A percentile compares a stretch with the other conserved stretches of the same genome.
phyloP scores from a whole-genome alignment of 202 grass and related monocot species.

The Brachypodium distachyon region DNA sequence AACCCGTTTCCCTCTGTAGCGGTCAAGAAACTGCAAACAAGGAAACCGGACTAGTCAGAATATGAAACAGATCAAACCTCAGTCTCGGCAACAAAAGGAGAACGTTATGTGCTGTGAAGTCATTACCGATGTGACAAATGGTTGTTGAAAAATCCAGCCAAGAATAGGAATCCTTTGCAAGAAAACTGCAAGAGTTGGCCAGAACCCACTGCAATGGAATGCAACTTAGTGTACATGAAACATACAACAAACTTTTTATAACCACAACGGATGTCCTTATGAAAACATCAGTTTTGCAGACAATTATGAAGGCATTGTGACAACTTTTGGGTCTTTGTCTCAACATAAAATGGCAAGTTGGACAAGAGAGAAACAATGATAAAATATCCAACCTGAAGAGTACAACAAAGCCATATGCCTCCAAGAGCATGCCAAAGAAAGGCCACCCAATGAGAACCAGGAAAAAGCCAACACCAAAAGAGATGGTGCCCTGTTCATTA shows the following conservation, averaged over 20 bases:
- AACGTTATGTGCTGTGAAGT: background rate
- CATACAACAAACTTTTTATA: background rate
- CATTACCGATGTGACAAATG: slow-evolving; percentile 91
- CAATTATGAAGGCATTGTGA: background rate
- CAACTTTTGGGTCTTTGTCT: background rate
- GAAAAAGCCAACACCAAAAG: slow-evolving; percentile 85
- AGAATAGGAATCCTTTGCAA: slow-evolving; percentile 87
- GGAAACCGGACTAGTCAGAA: slow-evolving; percentile 1
- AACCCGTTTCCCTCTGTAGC: slow-evolving; percentile 51
- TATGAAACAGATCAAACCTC: background rate
- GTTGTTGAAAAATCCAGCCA: slow-evolving; percentile 93
- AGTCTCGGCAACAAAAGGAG: background rate
- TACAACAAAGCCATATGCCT: slow-evolving; percentile 92
- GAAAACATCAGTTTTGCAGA: background rate
- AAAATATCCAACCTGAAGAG: slow-evolving; percentile 79
- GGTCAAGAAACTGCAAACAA: slow-evolving; percentile 56
- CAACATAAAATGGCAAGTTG: slow-evolving; percentile 12
- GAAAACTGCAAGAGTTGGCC: slow-evolving; percentile 90
- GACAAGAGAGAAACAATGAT: background rate
- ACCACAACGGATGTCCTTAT: background rate
- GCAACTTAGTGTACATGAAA: slow-evolving; percentile 1
- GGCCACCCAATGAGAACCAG: slow-evolving; percentile 92
- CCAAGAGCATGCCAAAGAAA: slow-evolving; percentile 88
- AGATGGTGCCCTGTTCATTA: slow-evolving; percentile 84
- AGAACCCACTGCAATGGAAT: slow-evolving; percentile 78